phyloP scores from a whole-genome alignment of 2,329 filamentous ascomycete species.

The Fusarium odoratissimum region DNA sequence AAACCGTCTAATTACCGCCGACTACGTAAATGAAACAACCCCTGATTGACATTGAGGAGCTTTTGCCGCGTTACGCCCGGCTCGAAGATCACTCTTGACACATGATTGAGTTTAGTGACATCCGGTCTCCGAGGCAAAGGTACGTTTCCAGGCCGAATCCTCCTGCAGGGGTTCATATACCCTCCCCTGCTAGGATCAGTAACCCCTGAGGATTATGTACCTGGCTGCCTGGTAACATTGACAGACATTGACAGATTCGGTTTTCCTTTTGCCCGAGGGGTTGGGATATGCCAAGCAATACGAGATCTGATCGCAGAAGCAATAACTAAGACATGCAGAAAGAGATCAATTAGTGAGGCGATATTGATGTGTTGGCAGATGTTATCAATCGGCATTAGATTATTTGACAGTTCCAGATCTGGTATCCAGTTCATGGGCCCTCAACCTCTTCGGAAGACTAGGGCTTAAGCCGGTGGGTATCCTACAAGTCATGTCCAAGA shows the following conservation, averaged over 20 bases:
- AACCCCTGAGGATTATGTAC: background rate
- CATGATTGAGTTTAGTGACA: background rate
- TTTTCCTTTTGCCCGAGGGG: background rate
- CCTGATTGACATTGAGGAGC: background rate
- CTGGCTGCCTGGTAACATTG: background rate
- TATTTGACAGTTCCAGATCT: background rate
- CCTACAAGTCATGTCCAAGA: background rate
- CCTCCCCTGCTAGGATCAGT: background rate
- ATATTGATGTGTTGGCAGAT: background rate
- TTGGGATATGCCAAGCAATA: background rate
- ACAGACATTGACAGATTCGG: background rate
- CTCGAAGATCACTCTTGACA: background rate
- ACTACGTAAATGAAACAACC: background rate
- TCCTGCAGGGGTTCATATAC: background rate
- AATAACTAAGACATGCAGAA: background rate
- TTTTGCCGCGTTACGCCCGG: constrained; percentile 10
- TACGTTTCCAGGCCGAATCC: background rate
- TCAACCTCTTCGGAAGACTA: background rate
- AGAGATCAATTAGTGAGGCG: background rate
- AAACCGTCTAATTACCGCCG: constrained; percentile 3
- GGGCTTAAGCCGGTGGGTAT: background rate
- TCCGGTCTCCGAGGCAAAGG: background rate
- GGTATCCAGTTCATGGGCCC: background rate
- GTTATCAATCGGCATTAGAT: background rate
- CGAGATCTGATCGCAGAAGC: background rate